Evolutionary conservation across 2,329 filamentous ascomycete genomes (phyloP), one percentile per base, ranked within the genome.

Genomic region (Penicillium sclerotigenum): DNA sequence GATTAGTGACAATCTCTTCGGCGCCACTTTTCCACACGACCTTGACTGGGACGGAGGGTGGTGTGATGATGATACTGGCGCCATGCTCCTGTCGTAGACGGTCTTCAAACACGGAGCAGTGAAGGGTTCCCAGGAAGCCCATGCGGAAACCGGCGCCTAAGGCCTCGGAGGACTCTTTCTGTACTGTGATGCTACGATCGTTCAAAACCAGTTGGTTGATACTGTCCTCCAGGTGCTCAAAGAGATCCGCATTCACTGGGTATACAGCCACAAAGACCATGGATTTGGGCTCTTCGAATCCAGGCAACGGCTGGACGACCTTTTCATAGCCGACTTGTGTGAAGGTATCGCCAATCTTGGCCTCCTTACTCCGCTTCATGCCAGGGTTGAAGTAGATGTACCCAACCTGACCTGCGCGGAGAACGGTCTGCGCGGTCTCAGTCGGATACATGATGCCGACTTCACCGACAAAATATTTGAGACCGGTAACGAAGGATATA

Each of bases 181-280:
- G 89, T 45, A 97, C 79, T 3, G 91, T 96, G 31, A 99, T 90
- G 71, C 91, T 96, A 57, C 94, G 87, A 73, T 99, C 94, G 71
- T 99, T 99, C 51, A 99, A 84, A 2, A 93, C 87, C 14, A 99
- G 85, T 71, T 97, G 93, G 58, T 88, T 88, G 69, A 99, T 97
- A 72, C 91, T 96, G 72, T 97, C 93, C 61, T 95, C 90, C 4
- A 99, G 79, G 68, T 91, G 89, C 41, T 84, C 83, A 69, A 96
- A 93, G 72, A 96, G 90, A 65, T 87, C 81, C 64, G 96, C 91
- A 68, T 99, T 92, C 0, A 92, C 91, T 0, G 94, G 94, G 66
- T 96, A 99, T 0, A 94, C 94, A 0, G 93, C 92, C 4, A 99
- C 94, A 65, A 99, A 99, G 5, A 99, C 94, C 94, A 99, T 99